Evolutionary conservation across 345 rosid genomes (phyloP).

Genomic region (Bretschneidera sinensis): DNA sequence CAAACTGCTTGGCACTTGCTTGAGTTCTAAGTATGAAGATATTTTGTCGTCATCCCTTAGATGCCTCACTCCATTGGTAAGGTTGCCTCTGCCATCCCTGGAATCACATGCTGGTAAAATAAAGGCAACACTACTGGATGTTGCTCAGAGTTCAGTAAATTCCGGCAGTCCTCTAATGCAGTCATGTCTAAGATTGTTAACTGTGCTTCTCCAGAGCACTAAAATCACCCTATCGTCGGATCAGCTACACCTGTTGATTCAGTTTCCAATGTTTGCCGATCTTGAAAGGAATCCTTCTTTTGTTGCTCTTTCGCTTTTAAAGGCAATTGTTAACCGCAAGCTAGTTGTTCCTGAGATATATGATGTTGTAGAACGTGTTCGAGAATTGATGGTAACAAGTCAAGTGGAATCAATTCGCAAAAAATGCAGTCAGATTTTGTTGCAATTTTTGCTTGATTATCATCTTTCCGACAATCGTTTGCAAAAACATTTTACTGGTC

Average conservation of each 20-base stretch:
- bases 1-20: conserved; percentile 54
- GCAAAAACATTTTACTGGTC: conserved; percentile 60
- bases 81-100: conserved; percentile 78
- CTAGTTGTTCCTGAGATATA: conserved; percentile 83
- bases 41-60: conserved; percentile 66
- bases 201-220: conserved; percentile 57
- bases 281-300: conserved; percentile 66
- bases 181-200: conserved; percentile 79
- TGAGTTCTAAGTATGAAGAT: conserved; percentile 85
- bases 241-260: conserved; percentile 59
- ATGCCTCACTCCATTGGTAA: conserved; percentile 66
- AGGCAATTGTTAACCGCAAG: conserved; percentile 72
- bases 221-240: conserved; percentile 62
- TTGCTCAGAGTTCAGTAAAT: conserved; percentile 56
- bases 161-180: conserved; percentile 59
- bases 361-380: conserved; percentile 57
- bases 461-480: conserved; percentile 54
- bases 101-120: conserved; percentile 66
- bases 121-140: conserved; percentile 59
- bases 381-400: conserved; percentile 80
- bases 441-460: conserved; percentile 74
- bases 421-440: conserved; percentile 70
- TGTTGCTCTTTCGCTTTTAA: conserved; percentile 67
- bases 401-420: conserved; percentile 62
- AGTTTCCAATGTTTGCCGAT: conserved; percentile 81